Evolutionary conservation across 768 basidiomycete species (phyloP), one percentile per base, ranked within the genome.

Genomic region (Lentinula sp.): DNA sequence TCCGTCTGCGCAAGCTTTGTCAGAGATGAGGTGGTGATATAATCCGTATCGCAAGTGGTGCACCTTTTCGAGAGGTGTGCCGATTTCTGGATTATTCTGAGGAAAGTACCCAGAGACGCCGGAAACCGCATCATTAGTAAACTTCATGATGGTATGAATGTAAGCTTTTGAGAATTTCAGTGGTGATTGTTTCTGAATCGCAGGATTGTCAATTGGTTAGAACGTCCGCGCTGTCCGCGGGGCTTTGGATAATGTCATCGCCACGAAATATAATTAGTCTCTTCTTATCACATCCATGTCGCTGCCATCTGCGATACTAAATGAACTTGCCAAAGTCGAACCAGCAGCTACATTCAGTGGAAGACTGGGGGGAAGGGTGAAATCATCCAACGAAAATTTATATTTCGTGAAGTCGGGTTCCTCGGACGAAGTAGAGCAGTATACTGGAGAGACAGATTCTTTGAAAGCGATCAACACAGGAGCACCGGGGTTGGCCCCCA

Each of bases 401-500:
- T 92, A 89, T 70, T 90, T 80, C 64, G 84, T 78, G 53, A 92
- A 93, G 67, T 55, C 76, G 9, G 89, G 89, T 6, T 69, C 73
- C 4, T 51, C 73, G 5, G 56, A 62, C 15, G 87, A 90, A 61
- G 68, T 56, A 59, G 89, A 89, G 62, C 91, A 92, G 63, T 91
- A 80, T 63, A 66, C 68, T 0, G 88, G 88, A 11, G 90, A 93
- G 71, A 83, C 78, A 43, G 84, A 84, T 65, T 88, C 90, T 7
- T 79, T 93, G 57, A 80, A 75, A 62, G 83, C 79, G 2, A 89
- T 92, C 54, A 66, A 78, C 31, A 65, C 67, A 16, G 89, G 86
- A n/a, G 87, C 88, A 3, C 87, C 88, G 11, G 84, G 85, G 0
- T 70, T 92, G 23, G 84, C 80, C 1, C 91, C 91, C 0, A 73